Base-by-base conservation (phyloP, 345 rosid genomes). In the Moricandia moricandioides region DNA sequence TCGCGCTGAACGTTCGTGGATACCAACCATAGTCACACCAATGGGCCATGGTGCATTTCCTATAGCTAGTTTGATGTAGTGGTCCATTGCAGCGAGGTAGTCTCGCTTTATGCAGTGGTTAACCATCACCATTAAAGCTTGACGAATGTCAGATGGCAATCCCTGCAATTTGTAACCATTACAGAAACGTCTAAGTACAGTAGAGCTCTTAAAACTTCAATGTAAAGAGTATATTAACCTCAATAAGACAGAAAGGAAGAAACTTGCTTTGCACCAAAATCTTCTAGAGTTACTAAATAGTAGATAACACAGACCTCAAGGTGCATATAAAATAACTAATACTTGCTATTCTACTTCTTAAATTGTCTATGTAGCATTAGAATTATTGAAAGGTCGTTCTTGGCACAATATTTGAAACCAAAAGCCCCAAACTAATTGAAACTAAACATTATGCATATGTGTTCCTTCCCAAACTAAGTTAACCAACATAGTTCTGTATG, bases 1-100 rank as follows among this genome's bases (percentile, higher is more conserved):
- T 13, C 97, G 93, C 6, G 98, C 97, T 43, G 97, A 94, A 78
- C 97, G 95, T 77, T 94, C 98, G 24, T 94, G 98, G 75, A 94
- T 94, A 84, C 98, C 98, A 86, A 94, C 98, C 98, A 94, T 94
- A 82, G 98, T 94, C 13, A 94, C 98, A 77, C 97, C 96, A 21
- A 94, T 94, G 30, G 98, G 98, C 98, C 98, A 94, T 10, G 96
- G 96, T 10, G 97, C 98, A 78, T 91, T 94, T 3, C 98, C 98
- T 6, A 94, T 94, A 12, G 97, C 96, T 81, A 94, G 47, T 79
- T 82, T 90, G 75, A 94, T 91, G 73, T 94, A 94, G 11, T 88
- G 98, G 80, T 94, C 96, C 96, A 86, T 90, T 30, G 91, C 98
- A 66, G 98, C 97, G 2, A 91, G 87, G 87, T 94, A 94, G 82